These are phyloP conservation scores for Graphium sp. DNA, from an alignment of 2,329 filamentous ascomycete genomes.

Conservation along the genomic window DNA sequence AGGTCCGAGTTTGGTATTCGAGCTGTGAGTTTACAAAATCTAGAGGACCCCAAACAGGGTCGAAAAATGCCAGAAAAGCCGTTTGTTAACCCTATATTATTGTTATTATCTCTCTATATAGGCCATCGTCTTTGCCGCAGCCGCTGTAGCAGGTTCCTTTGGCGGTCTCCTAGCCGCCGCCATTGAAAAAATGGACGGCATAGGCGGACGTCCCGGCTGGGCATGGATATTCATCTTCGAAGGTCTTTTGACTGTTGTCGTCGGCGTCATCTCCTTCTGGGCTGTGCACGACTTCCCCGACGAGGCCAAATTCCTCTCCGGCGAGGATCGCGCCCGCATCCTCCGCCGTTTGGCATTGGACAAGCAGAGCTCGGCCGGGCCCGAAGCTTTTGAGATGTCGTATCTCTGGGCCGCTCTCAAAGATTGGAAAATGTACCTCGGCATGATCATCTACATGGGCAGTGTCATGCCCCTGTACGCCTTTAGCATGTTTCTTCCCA, in stretches of 20 bases:
- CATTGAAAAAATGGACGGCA: conserved; percentile 47
- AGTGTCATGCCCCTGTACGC: conserved; percentile 31
- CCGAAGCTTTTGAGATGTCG: conserved; percentile 50
- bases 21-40: conserved; percentile 15
- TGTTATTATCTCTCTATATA: conserved; percentile 6
- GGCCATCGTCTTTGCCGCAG: conserved; percentile 67
- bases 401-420: conserved; percentile 55
- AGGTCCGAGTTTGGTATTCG: conserved; percentile 59
- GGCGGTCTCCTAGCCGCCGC: conserved; percentile 53
- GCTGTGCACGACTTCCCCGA: conserved; percentile 68
- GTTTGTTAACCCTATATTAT: no score
- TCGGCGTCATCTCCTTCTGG: conserved; percentile 51
- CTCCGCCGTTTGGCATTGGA: conserved; percentile 50
- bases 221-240: conserved; percentile 50
- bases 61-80: no score
- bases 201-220: conserved; percentile 35
- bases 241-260: conserved; percentile 48
- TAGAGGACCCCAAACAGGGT: no score
- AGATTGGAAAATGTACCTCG: conserved; percentile 58
- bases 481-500: conserved; percentile 38
- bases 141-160: conserved; percentile 59
- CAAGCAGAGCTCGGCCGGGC: conserved; percentile 48
- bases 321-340: conserved; percentile 50
- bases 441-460: conserved; percentile 29
- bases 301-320: conserved; percentile 50